These are phyloP conservation scores for Trichoderma pleuroti DNA, from an alignment of 2,329 filamentous ascomycete species.

Conservation along the genomic window DNA sequence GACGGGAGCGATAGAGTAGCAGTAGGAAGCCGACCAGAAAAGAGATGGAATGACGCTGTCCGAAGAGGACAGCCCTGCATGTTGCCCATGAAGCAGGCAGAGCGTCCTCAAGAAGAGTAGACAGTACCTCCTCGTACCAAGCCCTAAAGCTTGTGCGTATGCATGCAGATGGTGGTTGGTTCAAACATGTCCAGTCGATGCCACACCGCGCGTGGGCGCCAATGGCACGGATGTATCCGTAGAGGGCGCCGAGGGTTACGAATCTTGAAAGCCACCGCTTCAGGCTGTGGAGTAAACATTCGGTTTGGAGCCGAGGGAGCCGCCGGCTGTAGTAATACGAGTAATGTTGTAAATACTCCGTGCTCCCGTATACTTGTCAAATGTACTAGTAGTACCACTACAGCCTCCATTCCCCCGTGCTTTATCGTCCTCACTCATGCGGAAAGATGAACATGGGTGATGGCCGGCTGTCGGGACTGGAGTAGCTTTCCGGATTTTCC, in stretches of 20 bases:
- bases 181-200: conserved; percentile 22
- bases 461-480: neutral
- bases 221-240: conserved; percentile 36
- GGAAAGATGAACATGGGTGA: neutral
- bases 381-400: neutral
- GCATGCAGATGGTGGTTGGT: conserved; percentile 25
- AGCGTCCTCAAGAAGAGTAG: neutral
- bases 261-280: conserved; percentile 24
- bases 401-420: neutral
- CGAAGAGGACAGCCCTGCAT: conserved; percentile 24
- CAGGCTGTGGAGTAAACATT: conserved; percentile 28
- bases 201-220: conserved; percentile 32
- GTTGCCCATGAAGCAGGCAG: conserved; percentile 24
- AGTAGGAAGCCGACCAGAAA: neutral
- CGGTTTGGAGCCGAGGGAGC: conserved; percentile 39
- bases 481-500: neutral
- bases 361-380: conserved; percentile 4
- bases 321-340: conserved; percentile 25
- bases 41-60: neutral
- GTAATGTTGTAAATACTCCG: conserved; percentile 5
- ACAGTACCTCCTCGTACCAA: neutral
- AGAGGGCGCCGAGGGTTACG: conserved; percentile 32
- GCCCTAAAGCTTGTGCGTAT: conserved; percentile 20
- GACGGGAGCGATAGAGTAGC: conserved; percentile 6
- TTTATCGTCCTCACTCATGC: neutral